These are phyloP conservation scores for Stentor roeselii DNA, from an alignment of 73 alveolate genomes.

Conservation along the genomic window DNA sequence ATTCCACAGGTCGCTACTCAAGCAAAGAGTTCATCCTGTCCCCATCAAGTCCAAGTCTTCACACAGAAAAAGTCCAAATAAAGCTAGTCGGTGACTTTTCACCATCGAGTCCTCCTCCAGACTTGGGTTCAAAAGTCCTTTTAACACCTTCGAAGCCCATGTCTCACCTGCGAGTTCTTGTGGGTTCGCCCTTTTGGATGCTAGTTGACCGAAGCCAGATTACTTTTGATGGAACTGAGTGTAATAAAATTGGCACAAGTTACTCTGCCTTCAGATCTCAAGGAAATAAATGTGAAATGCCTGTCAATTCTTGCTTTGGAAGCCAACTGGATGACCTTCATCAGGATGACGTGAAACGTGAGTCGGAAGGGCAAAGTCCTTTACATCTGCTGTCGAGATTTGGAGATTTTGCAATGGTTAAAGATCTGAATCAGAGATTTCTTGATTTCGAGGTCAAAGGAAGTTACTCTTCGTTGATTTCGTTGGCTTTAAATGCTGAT, in stretches of 20 bases:
- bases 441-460: constrained; percentile 42
- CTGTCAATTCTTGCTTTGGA: constrained; percentile 51
- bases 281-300: constrained; percentile 50
- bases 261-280: constrained; percentile 57
- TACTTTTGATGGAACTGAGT: constrained; percentile 59
- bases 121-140: constrained; percentile 40
- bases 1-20: constrained; percentile 25
- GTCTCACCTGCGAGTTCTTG: constrained; percentile 35
- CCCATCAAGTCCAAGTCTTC: constrained; percentile 38
- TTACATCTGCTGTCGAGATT: constrained; percentile 37
- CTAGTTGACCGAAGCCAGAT: constrained; percentile 52
- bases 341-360: constrained; percentile 38
- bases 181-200: constrained; percentile 54
- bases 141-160: constrained; percentile 50
- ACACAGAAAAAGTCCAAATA: constrained; percentile 37
- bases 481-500: constrained; percentile 61
- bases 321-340: constrained; percentile 52
- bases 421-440: constrained; percentile 27
- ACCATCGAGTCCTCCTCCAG: constrained; percentile 56
- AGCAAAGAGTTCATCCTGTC: constrained; percentile 32
- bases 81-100: constrained; percentile 68
- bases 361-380: constrained; percentile 40
- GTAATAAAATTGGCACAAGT: constrained; percentile 72
- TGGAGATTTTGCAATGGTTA: constrained; percentile 33
- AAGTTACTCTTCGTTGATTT: constrained; percentile 50